Conservation (phyloP, 2,329 filamentous ascomycete species). For the Penicillium sp. region DNA sequence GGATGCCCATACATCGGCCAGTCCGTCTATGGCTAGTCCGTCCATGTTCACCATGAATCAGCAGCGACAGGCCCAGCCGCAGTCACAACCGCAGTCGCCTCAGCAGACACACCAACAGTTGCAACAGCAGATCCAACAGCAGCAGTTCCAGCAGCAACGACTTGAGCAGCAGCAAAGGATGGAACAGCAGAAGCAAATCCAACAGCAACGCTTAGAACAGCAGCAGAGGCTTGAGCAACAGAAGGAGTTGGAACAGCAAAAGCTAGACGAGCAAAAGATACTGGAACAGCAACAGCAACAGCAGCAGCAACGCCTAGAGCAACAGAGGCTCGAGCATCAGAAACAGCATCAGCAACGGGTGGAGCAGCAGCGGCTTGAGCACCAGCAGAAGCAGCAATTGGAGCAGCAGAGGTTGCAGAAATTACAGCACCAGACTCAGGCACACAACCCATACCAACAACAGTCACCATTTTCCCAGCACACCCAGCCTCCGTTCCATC, state of each 20-base stretch:
- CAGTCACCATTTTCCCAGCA: constrained; percentile 23
- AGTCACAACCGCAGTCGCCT: constrained; percentile 30
- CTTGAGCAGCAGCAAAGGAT: constrained; percentile 18
- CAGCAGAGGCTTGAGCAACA: constrained; percentile 16
- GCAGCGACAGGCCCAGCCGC: constrained; percentile 20
- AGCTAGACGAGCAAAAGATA: constrained; percentile 8
- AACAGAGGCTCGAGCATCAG: constrained; percentile 20
- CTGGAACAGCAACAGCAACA: constrained; percentile 9
- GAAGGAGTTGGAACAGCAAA: constrained; percentile 19
- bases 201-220: constrained; percentile 14
- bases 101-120: constrained; percentile 28
- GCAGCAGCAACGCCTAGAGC: constrained; percentile 9
- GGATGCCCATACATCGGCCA: constrained; percentile 22
- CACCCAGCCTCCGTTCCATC: constrained; percentile 24
- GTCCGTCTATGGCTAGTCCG: constrained; percentile 25
- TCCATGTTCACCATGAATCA: constrained; percentile 27
- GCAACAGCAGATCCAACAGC: constrained; percentile 26
- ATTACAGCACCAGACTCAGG: constrained; percentile 24
- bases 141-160: constrained; percentile 24
- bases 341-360: constrained; percentile 19
- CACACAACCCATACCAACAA: constrained; percentile 27
- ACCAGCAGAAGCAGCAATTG: constrained; percentile 17
- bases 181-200: constrained; percentile 12
- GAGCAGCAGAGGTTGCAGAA: constrained; percentile 22
- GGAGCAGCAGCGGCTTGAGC: constrained; percentile 11